A percentile compares a stretch with the other conserved stretches of the same genome.
Evolutionary conservation across 192 early-diverging fungal genomes (phyloP).

Genomic region (Gamsiella multidivaricata): DNA sequence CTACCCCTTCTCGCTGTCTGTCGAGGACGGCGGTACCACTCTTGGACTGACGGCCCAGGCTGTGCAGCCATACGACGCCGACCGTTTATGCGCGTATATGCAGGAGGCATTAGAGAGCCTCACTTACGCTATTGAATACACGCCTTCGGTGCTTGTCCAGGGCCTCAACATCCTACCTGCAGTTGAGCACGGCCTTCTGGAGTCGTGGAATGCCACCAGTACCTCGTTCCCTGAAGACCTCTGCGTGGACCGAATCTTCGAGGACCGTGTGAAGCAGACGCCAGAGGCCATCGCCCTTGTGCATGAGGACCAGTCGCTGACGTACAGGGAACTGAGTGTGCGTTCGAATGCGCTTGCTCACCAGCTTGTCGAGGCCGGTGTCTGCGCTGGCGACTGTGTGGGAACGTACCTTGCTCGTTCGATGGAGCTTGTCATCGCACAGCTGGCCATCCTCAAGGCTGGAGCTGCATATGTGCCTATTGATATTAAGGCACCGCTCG

Average conservation of each 20-base stretch:
- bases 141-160: background rate
- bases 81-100: background rate
- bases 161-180: background rate
- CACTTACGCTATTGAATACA: background rate
- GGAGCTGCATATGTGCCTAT: conserved; percentile 47
- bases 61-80: background rate
- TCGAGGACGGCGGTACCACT: conserved; percentile 1
- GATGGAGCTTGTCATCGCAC: conserved; percentile 2
- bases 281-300: background rate
- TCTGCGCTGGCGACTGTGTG: background rate
- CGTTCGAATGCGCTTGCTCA: background rate
- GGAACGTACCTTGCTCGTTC: background rate
- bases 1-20: background rate
- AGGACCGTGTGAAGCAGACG: background rate
- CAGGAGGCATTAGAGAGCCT: background rate
- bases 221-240: background rate
- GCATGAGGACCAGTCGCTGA: conserved; percentile 4
- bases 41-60: background rate
- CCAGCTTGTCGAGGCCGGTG: background rate
- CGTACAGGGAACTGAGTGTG: background rate
- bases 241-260: background rate
- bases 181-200: background rate
- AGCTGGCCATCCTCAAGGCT: conserved; percentile 40
- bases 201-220: background rate
- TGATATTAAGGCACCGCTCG: conserved; percentile 23